These are phyloP conservation scores for Aspergillus novofumigatus DNA, from an alignment of 2,329 filamentous ascomycete species.

Conservation along the genomic window DNA sequence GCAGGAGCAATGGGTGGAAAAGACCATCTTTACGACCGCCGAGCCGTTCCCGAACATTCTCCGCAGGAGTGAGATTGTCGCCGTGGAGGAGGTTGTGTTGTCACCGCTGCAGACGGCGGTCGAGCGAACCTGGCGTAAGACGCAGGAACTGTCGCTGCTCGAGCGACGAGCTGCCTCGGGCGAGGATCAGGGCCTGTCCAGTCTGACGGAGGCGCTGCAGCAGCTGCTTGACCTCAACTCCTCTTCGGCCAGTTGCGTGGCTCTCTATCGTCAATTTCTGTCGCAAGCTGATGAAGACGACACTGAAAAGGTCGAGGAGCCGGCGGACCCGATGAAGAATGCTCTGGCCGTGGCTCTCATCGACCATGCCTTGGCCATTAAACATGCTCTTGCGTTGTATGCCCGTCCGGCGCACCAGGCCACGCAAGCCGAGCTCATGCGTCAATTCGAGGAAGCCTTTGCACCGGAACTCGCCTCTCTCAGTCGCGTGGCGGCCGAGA, in stretches of 20 bases:
- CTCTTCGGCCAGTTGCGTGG: conserved; percentile 69
- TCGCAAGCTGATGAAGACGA: conserved; percentile 45
- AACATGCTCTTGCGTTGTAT: conserved; percentile 71
- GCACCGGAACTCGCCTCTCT: conserved; percentile 63
- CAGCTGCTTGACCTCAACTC: conserved; percentile 74
- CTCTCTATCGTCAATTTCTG: conserved; percentile 71
- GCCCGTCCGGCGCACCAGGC: conserved; percentile 54
- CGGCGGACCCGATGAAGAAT: conserved; percentile 59
- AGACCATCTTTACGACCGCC: conserved; percentile 75
- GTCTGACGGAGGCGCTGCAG: conserved; percentile 70
- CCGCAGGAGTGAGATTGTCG: conserved; percentile 77
- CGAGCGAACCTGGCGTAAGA: conserved; percentile 86
- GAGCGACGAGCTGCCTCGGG: conserved; percentile 71
- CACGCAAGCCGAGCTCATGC: conserved; percentile 36
- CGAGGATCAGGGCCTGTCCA: conserved; percentile 64
- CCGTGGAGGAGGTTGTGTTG: conserved; percentile 62
- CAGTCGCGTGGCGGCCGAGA: conserved; percentile 40
- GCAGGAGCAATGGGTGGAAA: conserved; percentile 73
- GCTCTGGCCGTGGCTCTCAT: conserved; percentile 80
- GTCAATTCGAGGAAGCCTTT: conserved; percentile 42
- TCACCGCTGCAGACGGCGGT: conserved; percentile 80
- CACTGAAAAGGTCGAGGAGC: conserved; percentile 48
- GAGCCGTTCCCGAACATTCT: conserved; percentile 90
- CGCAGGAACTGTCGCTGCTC: conserved; percentile 71
- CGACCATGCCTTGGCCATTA: conserved; percentile 84